These are phyloP conservation scores for Leptomonas pyrrhocoris DNA, from an alignment of 208 protist species.

Conservation along the genomic window DNA sequence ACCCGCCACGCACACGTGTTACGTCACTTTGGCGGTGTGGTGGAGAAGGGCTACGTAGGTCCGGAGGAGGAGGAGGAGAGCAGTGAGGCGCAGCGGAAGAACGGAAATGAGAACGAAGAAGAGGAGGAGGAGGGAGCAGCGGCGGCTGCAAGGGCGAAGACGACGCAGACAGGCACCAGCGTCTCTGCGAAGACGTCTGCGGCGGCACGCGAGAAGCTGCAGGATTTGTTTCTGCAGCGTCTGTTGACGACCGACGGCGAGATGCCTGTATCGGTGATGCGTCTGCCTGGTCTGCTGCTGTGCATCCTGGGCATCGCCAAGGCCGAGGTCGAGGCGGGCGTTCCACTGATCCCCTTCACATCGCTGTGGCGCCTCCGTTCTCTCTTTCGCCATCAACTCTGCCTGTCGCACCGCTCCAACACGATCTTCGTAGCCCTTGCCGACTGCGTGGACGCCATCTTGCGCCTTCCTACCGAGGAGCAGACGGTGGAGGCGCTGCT, in stretches of 20 bases:
- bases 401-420: constrained; percentile 77
- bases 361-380: constrained; percentile 75
- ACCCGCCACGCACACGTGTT: constrained; percentile 41
- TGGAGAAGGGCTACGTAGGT: constrained; percentile 15
- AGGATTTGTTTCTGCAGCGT: constrained; percentile 68
- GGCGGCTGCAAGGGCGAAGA: constrained; percentile 6
- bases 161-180: neutral
- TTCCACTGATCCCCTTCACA: constrained; percentile 46
- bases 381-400: constrained; percentile 82
- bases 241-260: constrained; percentile 89
- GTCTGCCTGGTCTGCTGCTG: constrained; percentile 70
- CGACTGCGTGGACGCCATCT: constrained; percentile 67
- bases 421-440: constrained; percentile 67
- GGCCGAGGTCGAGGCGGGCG: constrained; percentile 23
- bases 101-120: constrained; percentile 2
- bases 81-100: neutral
- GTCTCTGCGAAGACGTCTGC: constrained; percentile 1
- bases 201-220: constrained; percentile 22
- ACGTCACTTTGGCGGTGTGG: constrained; percentile 42
- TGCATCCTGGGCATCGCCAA: constrained; percentile 56
- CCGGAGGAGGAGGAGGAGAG: constrained; percentile 10
- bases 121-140: constrained; percentile 13
- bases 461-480: constrained; percentile 50
- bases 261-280: constrained; percentile 67
- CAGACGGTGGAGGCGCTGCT: constrained; percentile 69